A percentile compares a stretch with the other conserved stretches of the same genome.
These are phyloP conservation scores for Colletotrichum sp. DNA, from an alignment of 2,329 filamentous ascomycete genomes.

Conservation along the genomic window DNA sequence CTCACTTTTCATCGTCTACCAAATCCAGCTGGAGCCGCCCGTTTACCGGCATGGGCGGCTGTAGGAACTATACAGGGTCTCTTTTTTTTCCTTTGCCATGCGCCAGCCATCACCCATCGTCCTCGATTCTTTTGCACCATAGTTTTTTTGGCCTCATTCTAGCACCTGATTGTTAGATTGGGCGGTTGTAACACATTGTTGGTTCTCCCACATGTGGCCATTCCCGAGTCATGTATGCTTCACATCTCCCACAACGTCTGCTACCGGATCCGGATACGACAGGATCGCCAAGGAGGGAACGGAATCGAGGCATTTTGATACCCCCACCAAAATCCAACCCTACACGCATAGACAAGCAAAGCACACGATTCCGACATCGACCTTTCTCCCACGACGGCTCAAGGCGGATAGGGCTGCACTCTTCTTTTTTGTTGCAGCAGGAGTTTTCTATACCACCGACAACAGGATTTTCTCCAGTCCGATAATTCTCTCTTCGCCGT, in stretches of 20 bases:
- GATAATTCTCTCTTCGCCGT: conserved; percentile 1
- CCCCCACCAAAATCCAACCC: conserved; percentile 23
- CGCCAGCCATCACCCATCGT: conserved; percentile 4
- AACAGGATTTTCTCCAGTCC: background rate
- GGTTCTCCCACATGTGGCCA: conserved; percentile 22
- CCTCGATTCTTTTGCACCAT: conserved; percentile 20
- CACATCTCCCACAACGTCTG: conserved; percentile 21
- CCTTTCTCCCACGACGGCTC: conserved; percentile 2
- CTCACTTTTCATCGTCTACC: conserved; percentile 19
- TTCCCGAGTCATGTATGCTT: conserved; percentile 24
- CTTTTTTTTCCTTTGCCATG: conserved; percentile 9
- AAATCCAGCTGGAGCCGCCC: conserved; percentile 18
- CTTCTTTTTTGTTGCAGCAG: background rate
- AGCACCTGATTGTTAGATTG: conserved; percentile 17
- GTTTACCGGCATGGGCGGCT: conserved; percentile 12
- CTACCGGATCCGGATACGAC: conserved; percentile 12
- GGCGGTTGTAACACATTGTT: conserved; percentile 22
- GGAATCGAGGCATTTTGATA: conserved; percentile 24
- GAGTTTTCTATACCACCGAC: conserved; percentile 17
- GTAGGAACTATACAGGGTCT: conserved; percentile 16
- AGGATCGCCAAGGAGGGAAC: conserved; percentile 20
- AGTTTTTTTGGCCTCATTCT: conserved; percentile 7
- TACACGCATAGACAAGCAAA: conserved; percentile 17
- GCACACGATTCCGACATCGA: conserved; percentile 18
- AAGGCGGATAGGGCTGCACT: conserved; percentile 3